Conservation (phyloP, 805 yeast genomes). For the Metschnikowia hibisci region DNA sequence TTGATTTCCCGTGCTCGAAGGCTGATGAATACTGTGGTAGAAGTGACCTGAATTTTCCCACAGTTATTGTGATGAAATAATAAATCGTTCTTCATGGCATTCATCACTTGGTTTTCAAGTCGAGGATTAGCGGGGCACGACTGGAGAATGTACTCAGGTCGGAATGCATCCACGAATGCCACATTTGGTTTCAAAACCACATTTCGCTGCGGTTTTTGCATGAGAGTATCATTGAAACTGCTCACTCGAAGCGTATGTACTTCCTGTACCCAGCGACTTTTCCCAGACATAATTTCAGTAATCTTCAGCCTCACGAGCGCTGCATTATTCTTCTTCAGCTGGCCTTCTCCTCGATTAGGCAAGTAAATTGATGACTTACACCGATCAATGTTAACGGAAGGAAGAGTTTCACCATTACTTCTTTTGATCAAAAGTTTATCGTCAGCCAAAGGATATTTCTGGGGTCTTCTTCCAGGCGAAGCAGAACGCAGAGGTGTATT, state of each 20-base stretch:
- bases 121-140: constrained; percentile 52
- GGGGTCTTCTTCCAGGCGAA: not conserved
- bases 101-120: constrained; percentile 45
- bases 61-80: constrained; percentile 39
- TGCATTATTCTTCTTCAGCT: constrained; percentile 5
- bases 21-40: constrained; percentile 41
- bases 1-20: constrained; percentile 44
- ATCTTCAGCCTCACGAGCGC: constrained; percentile 6
- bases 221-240: not conserved
- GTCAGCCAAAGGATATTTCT: constrained; percentile 15
- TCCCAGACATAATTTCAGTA: not conserved
- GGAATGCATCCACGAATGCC: constrained; percentile 46
- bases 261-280: not conserved
- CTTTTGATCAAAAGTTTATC: constrained; percentile 7
- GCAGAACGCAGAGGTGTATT: constrained; percentile 5
- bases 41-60: constrained; percentile 26
- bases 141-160: constrained; percentile 52
- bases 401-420: constrained; percentile 9
- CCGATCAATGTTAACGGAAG: constrained; percentile 8
- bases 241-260: not conserved
- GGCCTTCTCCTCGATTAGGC: constrained; percentile 2
- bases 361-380: constrained; percentile 6
- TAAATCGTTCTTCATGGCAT: constrained; percentile 53
- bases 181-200: constrained; percentile 28
- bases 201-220: constrained; percentile 8